Percentiles rank a stretch among this genome's conserved stretches.
Evolutionary conservation across 352 stramenopile species (phyloP).

Genomic region (Globisporangium carolinianum): DNA sequence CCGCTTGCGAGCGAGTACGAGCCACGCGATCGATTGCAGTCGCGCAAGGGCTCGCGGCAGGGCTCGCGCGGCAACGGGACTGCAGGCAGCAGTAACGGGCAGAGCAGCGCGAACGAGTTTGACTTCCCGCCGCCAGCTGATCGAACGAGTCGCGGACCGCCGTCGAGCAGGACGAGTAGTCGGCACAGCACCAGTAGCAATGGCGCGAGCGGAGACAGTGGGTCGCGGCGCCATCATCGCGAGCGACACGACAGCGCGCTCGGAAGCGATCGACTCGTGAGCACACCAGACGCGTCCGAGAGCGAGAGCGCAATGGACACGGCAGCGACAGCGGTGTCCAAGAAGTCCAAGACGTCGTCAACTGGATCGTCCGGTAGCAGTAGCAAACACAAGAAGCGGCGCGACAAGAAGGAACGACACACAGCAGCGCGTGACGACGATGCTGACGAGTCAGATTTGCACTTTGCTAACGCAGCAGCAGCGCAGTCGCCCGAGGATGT

Average conservation of each 20-base stretch:
- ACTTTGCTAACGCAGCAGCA: no score
- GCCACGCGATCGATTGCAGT: constrained; percentile 66
- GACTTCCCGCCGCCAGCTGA: constrained; percentile 20
- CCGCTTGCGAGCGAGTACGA: constrained; percentile 48
- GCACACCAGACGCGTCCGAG: background rate
- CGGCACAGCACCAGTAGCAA: constrained; percentile 2
- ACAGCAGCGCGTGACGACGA: no score
- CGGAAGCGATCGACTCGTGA: background rate
- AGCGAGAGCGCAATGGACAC: constrained; percentile 1
- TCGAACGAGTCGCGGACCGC: background rate
- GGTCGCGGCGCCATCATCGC: constrained; percentile 21
- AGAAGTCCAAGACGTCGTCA: constrained; percentile 21
- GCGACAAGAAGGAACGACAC: constrained; percentile 24
- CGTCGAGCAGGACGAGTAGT: background rate
- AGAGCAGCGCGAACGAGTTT: constrained; percentile 35
- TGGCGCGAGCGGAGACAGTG: constrained; percentile 4
- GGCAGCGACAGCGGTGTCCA: constrained; percentile 16
- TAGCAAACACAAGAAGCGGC: constrained; percentile 48
- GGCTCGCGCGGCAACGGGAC: constrained; percentile 24
- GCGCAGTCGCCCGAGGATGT: no score
- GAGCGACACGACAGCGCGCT: constrained; percentile 20
- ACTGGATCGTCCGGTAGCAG: background rate
- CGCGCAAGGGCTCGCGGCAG: constrained; percentile 62
- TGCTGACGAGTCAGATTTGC: no score
- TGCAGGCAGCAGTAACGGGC: constrained; percentile 15